phyloP scores from a whole-genome alignment of 176 grass and related monocot species.

The Rhynchospora breviuscula region DNA sequence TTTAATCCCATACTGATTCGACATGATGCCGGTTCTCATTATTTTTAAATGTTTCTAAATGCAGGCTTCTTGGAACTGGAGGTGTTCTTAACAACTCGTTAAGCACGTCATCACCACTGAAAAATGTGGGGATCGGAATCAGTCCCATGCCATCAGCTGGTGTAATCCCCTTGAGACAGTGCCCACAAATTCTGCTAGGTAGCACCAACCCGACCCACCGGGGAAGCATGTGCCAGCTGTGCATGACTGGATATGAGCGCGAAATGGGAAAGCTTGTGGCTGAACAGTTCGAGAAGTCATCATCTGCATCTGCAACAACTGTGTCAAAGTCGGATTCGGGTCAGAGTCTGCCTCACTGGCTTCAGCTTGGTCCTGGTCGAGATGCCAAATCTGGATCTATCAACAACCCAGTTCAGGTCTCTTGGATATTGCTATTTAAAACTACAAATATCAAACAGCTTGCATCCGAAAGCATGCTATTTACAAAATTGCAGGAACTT shows the following conservation, averaged over 20 bases:
- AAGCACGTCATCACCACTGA: slow-evolving; percentile 34
- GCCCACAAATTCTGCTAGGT: not conserved
- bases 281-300: slow-evolving; percentile 25
- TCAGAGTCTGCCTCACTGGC: slow-evolving; percentile 61
- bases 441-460: not conserved
- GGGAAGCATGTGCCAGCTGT: slow-evolving; percentile 47
- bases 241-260: slow-evolving; percentile 46
- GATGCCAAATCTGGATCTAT: slow-evolving; percentile 35
- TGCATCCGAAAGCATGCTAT: not conserved
- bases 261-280: slow-evolving; percentile 55
- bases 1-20: not conserved
- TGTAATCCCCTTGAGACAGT: slow-evolving; percentile 12
- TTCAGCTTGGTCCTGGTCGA: slow-evolving; percentile 42
- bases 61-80: slow-evolving; percentile 39
- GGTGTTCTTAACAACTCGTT: slow-evolving; percentile 38
- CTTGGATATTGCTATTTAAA: not conserved
- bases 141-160: slow-evolving; percentile 1
- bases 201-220: not conserved
- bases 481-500: not conserved
- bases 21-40: not conserved
- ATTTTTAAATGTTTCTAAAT: slow-evolving; percentile 18
- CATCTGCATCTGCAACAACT: not conserved
- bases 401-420: not conserved
- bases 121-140: slow-evolving; percentile 7
- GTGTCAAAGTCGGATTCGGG: slow-evolving; percentile 12